phyloP scores from a whole-genome alignment of 2,329 filamentous ascomycete species.

The Scedosporium boydii region DNA sequence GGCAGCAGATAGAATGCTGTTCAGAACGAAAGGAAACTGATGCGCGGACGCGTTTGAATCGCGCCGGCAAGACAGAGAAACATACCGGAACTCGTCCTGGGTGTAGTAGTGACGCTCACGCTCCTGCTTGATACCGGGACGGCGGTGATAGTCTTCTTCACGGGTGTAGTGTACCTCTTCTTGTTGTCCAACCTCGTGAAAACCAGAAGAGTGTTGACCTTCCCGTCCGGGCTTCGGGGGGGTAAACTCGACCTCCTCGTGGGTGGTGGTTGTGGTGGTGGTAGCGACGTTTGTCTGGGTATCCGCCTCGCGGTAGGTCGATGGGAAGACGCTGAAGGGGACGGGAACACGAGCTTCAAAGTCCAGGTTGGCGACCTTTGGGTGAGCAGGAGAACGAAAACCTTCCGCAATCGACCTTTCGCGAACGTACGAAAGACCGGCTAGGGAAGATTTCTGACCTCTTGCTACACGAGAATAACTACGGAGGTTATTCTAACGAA shows the following conservation, averaged over 20 bases:
- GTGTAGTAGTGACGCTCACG: conserved; percentile 21
- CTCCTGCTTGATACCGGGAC: conserved; percentile 55
- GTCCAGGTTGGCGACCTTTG: conserved; percentile 95
- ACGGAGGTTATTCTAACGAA: conserved; percentile 7
- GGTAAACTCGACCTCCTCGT: conserved; percentile 85
- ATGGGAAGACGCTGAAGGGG: conserved; percentile 99
- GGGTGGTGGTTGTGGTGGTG: conserved; percentile 18
- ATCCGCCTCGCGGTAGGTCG: conserved; percentile 69
- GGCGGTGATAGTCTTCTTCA: conserved; percentile 67
- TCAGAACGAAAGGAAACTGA: not conserved
- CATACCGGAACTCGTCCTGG: conserved; percentile 46
- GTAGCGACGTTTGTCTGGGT: conserved; percentile 33
- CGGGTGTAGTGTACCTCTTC: conserved; percentile 77
- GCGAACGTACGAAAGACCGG: conserved; percentile 56
- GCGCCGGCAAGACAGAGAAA: conserved; percentile 11
- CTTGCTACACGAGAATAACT: conserved; percentile 46
- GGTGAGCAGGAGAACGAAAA: conserved; percentile 49
- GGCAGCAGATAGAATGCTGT: not conserved
- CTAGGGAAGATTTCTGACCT: conserved; percentile 58
- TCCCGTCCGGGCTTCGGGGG: conserved; percentile 82
- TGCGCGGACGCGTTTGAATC: not conserved
- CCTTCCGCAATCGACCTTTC: conserved; percentile 37
- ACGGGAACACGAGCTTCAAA: conserved; percentile 99
- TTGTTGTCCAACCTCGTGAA: conserved; percentile 51
- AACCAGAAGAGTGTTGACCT: conserved; percentile 73